phyloP scores from a whole-genome alignment of 1,284 basidiomycete genomes.

The Afroboletus lepidellus region DNA sequence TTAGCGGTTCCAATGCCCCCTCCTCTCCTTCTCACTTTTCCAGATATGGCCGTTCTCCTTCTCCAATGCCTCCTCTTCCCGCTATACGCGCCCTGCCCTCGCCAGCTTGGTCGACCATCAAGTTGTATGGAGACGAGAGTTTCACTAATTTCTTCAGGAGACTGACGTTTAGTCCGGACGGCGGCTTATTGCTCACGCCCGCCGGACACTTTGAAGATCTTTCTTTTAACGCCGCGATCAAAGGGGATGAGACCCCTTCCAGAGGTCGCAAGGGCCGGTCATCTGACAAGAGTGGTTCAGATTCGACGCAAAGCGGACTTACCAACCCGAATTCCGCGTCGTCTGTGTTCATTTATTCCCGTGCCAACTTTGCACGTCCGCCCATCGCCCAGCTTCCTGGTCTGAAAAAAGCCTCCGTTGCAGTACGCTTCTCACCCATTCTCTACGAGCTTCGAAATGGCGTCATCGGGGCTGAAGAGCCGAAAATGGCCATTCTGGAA shows the following conservation, averaged over 20 bases:
- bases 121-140: slow-evolving; percentile 93
- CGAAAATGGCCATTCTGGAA: slow-evolving; percentile 55
- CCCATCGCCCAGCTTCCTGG: slow-evolving; percentile 95
- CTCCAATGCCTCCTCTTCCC: slow-evolving; percentile 86
- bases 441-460: slow-evolving; percentile 82
- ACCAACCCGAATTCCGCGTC: slow-evolving; percentile 41
- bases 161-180: slow-evolving; percentile 93
- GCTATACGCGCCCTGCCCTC: slow-evolving; percentile 71
- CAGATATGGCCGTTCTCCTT: slow-evolving; percentile 81
- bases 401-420: slow-evolving; percentile 93
- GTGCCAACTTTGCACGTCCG: slow-evolving; percentile 87
- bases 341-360: slow-evolving; percentile 94
- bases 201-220: slow-evolving; percentile 96
- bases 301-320: slow-evolving; percentile 19
- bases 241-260: slow-evolving; percentile 44
- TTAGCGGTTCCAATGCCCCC: slow-evolving; percentile 79
- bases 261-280: slow-evolving; percentile 57
- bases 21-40: slow-evolving; percentile 53
- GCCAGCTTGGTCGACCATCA: slow-evolving; percentile 52
- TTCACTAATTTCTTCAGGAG: slow-evolving; percentile 96
- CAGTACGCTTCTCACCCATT: slow-evolving; percentile 91
- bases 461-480: slow-evolving; percentile 45
- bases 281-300: slow-evolving; percentile 36
- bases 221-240: slow-evolving; percentile 42
- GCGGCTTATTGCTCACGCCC: slow-evolving; percentile 89